Percentiles rank a stretch among this genome's conserved stretches.
These are phyloP conservation scores for Crucibulum laeve DNA, from an alignment of 768 basidiomycete genomes.

Conservation along the genomic window DNA sequence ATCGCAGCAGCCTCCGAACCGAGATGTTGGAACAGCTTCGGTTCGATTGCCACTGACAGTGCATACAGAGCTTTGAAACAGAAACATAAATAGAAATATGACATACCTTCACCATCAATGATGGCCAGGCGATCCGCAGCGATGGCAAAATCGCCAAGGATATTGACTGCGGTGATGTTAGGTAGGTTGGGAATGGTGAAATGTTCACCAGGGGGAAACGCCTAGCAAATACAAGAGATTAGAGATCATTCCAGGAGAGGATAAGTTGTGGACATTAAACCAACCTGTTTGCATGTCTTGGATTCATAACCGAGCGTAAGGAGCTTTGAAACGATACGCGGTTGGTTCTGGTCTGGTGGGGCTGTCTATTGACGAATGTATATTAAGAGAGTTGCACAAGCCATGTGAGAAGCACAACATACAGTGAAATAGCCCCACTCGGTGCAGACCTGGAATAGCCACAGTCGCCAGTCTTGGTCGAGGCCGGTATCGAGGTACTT, in stretches of 20 bases:
- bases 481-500: conserved; percentile 60
- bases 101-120: conserved; percentile 78
- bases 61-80: no score
- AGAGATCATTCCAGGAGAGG: not conserved
- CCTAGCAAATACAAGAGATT: conserved; percentile 29
- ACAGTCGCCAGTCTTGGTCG: conserved; percentile 77
- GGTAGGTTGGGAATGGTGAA: conserved; percentile 70
- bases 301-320: conserved; percentile 43
- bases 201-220: conserved; percentile 73
- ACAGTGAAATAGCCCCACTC: conserved; percentile 95
- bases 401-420: conserved; percentile 11
- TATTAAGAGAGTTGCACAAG: not conserved
- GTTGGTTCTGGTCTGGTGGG: conserved; percentile 63
- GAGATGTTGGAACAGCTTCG: no score
- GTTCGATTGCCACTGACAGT: no score
- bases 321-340: conserved; percentile 77
- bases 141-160: conserved; percentile 79
- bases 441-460: conserved; percentile 91
- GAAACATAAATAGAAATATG: no score
- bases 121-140: conserved; percentile 80
- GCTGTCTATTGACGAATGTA: conserved; percentile 44
- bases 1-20: no score
- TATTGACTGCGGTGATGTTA: conserved; percentile 80
- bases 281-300: conserved; percentile 30
- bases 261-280: not conserved